Conservation (phyloP, 495 filamentous ascomycete species). For the Xylaria venustula region DNA sequence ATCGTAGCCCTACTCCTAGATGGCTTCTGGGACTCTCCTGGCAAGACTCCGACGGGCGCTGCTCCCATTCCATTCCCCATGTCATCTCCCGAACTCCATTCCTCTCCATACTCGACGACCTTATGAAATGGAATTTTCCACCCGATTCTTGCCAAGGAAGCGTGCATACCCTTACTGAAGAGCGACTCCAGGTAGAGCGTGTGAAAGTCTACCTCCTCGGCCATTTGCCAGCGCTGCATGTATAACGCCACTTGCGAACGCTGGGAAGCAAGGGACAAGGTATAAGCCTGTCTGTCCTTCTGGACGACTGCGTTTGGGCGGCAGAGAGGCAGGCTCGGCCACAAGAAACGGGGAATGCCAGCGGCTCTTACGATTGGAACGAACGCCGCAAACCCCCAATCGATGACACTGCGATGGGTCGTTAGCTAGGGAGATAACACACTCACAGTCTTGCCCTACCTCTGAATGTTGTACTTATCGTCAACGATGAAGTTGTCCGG, state of each 20-base stretch:
- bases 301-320: background rate
- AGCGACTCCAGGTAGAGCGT: background rate
- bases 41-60: too few species aligned
- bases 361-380: background rate
- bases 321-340: background rate
- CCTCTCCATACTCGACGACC: too few species aligned
- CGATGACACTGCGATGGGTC: too few species aligned
- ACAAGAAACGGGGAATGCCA: background rate
- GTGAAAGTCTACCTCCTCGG: background rate
- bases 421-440: too few species aligned
- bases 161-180: constrained; percentile 3
- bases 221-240: background rate
- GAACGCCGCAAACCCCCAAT: background rate
- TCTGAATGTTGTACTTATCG: too few species aligned
- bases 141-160: background rate
- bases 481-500: background rate
- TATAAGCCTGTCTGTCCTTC: background rate
- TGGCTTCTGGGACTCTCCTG: too few species aligned
- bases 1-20: too few species aligned
- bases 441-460: too few species aligned
- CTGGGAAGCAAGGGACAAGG: constrained; percentile 1
- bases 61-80: too few species aligned
- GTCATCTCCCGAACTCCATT: too few species aligned
- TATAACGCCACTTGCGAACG: background rate
- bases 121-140: constrained; percentile 1